Evolutionary conservation across 1,284 basidiomycete genomes (phyloP), one percentile per base, ranked within the genome.

Genomic region (Anthracocystis panici-leucophaei): DNA sequence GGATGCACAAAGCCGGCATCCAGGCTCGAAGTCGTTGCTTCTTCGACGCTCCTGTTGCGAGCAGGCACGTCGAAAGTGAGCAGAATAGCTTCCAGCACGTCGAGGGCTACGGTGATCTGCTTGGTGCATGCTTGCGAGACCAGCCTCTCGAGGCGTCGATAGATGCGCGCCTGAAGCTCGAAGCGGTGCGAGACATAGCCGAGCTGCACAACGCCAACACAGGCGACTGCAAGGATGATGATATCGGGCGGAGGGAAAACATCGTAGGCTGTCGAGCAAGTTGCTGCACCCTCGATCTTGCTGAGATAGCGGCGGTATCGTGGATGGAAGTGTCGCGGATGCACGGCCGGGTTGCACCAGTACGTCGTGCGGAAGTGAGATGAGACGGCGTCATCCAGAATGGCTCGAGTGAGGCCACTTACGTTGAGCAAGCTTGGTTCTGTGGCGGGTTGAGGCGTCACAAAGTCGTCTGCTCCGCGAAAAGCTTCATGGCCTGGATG

Each of bases 151-250:
- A 70, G 56, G 7, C 72, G 62, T 29, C 59, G 60, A 27, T 40
- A 69, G 63, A 75, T 70, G 59, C 72, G 72, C n/a, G 63, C 53
- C 35, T 75, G 72, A 7, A 75, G 67, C 2, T 65, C 63, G 51
- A 75, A 75, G n/a, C 72, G 66, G 20, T 64, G 35, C 14, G 62
- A 57, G 0, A 38, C 54, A 11, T 64, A 57, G 21, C 54, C 33
- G 12, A 70, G 53, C 50, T 75, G 72, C 35, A 60, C 59, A 3
- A 70, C 59, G n/a, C 72, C 72, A 7, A 66, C 59, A 40, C 72
- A 75, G 14, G 72, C 72, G 16, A 66, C 67, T 0, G 67, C 63
- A 14, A 75, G 67, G 35, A 66, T 61, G 45, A 75, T 33, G 25
- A 75, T 66, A 23, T 75, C 66, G 21, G 63, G n/a, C 0, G 72